Conservation (phyloP, 2,329 filamentous ascomycete species). For the Fusarium sp. region DNA sequence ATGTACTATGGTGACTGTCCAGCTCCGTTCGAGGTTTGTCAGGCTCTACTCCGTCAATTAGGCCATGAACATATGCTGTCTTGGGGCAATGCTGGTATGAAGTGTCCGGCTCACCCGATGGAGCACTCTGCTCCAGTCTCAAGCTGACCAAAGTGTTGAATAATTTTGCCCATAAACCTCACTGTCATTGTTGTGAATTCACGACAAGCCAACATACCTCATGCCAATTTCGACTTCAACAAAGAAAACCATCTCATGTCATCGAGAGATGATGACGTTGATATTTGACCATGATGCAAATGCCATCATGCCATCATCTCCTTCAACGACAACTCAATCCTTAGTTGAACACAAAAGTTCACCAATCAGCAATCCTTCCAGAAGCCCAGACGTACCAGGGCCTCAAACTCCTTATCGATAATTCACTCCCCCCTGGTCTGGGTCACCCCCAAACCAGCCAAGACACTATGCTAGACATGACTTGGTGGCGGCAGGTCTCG, state of each 20-base stretch:
- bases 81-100: neutral
- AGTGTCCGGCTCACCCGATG: neutral
- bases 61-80: neutral
- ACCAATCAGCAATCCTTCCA: conserved; percentile 34
- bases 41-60: neutral
- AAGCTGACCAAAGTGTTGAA: conserved; percentile 9
- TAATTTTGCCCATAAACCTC: neutral
- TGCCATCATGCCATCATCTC: conserved; percentile 35
- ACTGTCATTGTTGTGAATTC: conserved; percentile 11
- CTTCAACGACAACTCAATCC: conserved; percentile 22
- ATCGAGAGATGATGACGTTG: conserved; percentile 35
- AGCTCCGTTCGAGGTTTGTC: neutral
- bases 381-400: conserved; percentile 21
- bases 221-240: conserved; percentile 2
- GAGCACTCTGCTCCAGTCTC: conserved; percentile 1
- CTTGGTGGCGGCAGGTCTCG: conserved; percentile 33
- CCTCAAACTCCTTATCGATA: conserved; percentile 39
- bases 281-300: conserved; percentile 34
- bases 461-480: conserved; percentile 30
- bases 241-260: conserved; percentile 9
- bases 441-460: conserved; percentile 23
- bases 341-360: conserved; percentile 6
- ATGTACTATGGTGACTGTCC: neutral
- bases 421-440: conserved; percentile 16
- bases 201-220: conserved; percentile 12